phyloP scores from a whole-genome alignment of 129 eudicot species.

The Mikania micrantha region DNA sequence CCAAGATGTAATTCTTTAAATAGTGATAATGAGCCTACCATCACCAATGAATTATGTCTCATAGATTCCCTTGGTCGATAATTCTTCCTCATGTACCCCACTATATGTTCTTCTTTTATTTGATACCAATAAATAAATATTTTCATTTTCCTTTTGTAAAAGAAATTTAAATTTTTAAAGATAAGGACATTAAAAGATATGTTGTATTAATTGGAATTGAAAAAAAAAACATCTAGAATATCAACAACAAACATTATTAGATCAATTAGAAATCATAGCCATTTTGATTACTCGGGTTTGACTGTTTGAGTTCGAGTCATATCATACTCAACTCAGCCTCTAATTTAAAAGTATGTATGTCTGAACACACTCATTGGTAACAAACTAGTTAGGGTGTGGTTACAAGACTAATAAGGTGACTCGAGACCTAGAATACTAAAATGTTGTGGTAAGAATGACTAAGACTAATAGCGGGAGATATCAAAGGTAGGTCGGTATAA shows the following conservation, averaged over 20 bases:
- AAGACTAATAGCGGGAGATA: neutral
- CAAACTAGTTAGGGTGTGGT: too few species aligned
- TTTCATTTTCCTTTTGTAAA: slow-evolving; percentile 1
- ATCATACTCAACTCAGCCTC: neutral
- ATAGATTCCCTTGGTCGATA: slow-evolving; percentile 31
- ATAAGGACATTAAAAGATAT: neutral
- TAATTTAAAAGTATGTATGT: neutral
- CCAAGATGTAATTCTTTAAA: slow-evolving; percentile 8
- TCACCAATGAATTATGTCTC: slow-evolving; percentile 21
- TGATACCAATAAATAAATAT: slow-evolving; percentile 2
- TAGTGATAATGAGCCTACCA: slow-evolving; percentile 24
- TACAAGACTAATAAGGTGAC: too few species aligned
- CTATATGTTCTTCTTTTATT: slow-evolving; percentile 22
- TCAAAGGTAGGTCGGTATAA: neutral
- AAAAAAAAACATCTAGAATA: neutral
- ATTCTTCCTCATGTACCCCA: slow-evolving; percentile 25
- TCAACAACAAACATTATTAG: neutral
- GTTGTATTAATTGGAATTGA: neutral
- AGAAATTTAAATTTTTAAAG: slow-evolving; percentile 3
- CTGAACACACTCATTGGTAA: too few species aligned
- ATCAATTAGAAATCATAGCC: neutral
- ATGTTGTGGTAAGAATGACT: neutral
- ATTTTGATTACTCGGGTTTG: neutral
- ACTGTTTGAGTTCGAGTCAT: neutral
- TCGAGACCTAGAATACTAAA: neutral